Evolutionary conservation across 1,284 basidiomycete genomes (phyloP), one percentile per base, ranked within the genome.

Genomic region (Paramarasmius palmivorus): DNA sequence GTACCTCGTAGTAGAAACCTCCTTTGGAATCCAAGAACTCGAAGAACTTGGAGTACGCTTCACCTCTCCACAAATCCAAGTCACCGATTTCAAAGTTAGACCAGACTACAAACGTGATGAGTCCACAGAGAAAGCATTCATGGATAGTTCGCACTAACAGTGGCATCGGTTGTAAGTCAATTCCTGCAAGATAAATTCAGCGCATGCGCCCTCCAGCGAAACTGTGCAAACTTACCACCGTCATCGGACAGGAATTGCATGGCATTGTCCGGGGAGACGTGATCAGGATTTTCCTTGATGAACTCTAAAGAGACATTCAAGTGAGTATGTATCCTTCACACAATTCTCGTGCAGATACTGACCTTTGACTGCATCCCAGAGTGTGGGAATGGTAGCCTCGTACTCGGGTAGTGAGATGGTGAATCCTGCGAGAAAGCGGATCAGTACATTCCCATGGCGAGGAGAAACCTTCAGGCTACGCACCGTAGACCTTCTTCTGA

Each of bases 1-100:
- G 19, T 57, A 82, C 84, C 81, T 95, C 93, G 61, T 95, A 95
- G 70, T 93, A 93, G 71, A 95, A 95, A n/a, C 95, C 95, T 56
- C 95, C 95, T 32, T 83, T 78, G 42, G 81, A 67, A 65, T 98
- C 95, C 19, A 98, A 78, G 68, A 83, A 81, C 42, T 93, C 84
- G 63, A 97, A 97, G 78, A 87, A 97, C 63, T 90, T 87, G 57
- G 74, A 76, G 72, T 97, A 97, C 0, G 88, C 84, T 59, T 93
- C 83, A 19, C 79, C 73, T 60, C 95, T 79, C 89, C 92, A 95
- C 61, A 96, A 86, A 61, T 90, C 84, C 58, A 91, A 75, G 66
- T 86, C 84, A 38, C 78, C 95, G 50, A 97, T 94, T 68, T 97
- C 94, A 62, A 95, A 94, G 72, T 94, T 94, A 62, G 83, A 88